Evolutionary conservation across 257 asterid species (phyloP).

Genomic region (Agastache rugosa): DNA sequence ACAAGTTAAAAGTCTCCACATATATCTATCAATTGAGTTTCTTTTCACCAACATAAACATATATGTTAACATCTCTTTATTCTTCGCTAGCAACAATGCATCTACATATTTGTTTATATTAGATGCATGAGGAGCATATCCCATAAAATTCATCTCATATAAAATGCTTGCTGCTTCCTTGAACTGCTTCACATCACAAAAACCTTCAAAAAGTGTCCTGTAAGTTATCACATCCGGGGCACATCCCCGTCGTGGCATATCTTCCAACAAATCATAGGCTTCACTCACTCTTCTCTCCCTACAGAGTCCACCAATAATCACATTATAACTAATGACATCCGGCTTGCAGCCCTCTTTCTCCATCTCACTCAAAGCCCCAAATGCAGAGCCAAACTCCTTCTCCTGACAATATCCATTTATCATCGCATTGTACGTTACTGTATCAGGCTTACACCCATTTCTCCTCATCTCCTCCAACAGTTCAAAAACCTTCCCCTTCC

Average conservation of each 20-base stretch:
- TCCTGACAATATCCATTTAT: slow-evolving; percentile 65
- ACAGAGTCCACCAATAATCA: slow-evolving; percentile 64
- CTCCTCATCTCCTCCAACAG: slow-evolving; percentile 67
- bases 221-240: slow-evolving; percentile 71
- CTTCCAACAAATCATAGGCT: slow-evolving; percentile 73
- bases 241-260: slow-evolving; percentile 71
- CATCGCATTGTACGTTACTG: slow-evolving; percentile 67
- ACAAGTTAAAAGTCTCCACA: slow-evolving; percentile 58
- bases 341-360: slow-evolving; percentile 64
- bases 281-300: slow-evolving; percentile 54
- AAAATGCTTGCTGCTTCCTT: slow-evolving; percentile 64
- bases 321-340: slow-evolving; percentile 71
- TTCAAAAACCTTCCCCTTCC: slow-evolving; percentile 48
- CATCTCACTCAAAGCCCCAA: slow-evolving; percentile 58
- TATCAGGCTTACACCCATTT: slow-evolving; percentile 61
- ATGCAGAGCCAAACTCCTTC: slow-evolving; percentile 67
- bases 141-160: slow-evolving; percentile 79
- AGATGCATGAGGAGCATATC: slow-evolving; percentile 55
- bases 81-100: slow-evolving; percentile 42
- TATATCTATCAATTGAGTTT: slow-evolving; percentile 52
- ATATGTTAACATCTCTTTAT: slow-evolving; percentile 48
- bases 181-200: slow-evolving; percentile 59
- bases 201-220: slow-evolving; percentile 65
- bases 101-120: slow-evolving; percentile 47
- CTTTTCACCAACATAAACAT: slow-evolving; percentile 53